Evolutionary conservation across 2,329 filamentous ascomycete genomes (phyloP).

Genomic region (Diatrype stigma): DNA sequence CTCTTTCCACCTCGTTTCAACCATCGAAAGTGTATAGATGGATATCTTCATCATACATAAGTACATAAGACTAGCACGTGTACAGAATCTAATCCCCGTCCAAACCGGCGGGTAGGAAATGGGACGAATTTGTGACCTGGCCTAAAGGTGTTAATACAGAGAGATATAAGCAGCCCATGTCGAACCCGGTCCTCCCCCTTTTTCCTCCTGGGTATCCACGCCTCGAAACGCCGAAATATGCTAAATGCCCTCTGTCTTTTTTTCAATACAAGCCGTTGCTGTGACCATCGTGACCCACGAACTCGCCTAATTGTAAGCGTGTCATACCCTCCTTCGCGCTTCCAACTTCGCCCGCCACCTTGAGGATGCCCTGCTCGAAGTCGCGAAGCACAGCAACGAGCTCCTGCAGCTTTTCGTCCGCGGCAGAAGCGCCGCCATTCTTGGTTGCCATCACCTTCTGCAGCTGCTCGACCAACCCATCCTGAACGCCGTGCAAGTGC

Average conservation of each 20-base stretch:
- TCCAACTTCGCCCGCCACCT: constrained; percentile 58
- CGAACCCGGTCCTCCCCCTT: not conserved
- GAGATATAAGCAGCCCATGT: not conserved
- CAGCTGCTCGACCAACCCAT: constrained; percentile 55
- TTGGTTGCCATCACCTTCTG: constrained; percentile 46
- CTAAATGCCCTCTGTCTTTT: constrained; percentile 1
- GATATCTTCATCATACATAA: not conserved
- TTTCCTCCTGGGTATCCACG: constrained; percentile 22
- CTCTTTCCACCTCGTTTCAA: no score
- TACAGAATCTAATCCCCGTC: not conserved
- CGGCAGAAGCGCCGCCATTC: constrained; percentile 30
- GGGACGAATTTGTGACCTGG: no score
- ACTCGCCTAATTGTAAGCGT: constrained; percentile 49
- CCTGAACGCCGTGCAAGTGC: constrained; percentile 61
- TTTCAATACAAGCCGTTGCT: constrained; percentile 25
- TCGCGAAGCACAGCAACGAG: constrained; percentile 58
- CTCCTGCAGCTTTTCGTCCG: constrained; percentile 44
- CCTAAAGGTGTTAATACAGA: not conserved
- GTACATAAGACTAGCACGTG: not conserved
- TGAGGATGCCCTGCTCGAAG: constrained; percentile 61
- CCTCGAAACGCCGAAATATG: constrained; percentile 9
- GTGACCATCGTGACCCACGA: constrained; percentile 30
- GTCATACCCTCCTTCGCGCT: constrained; percentile 57
- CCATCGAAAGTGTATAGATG: no score
- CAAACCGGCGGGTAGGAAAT: not conserved